Evolutionary conservation across 2,329 filamentous ascomycete species (phyloP), one percentile per base, ranked within the genome.

Genomic region (Penicillium olsonii): DNA sequence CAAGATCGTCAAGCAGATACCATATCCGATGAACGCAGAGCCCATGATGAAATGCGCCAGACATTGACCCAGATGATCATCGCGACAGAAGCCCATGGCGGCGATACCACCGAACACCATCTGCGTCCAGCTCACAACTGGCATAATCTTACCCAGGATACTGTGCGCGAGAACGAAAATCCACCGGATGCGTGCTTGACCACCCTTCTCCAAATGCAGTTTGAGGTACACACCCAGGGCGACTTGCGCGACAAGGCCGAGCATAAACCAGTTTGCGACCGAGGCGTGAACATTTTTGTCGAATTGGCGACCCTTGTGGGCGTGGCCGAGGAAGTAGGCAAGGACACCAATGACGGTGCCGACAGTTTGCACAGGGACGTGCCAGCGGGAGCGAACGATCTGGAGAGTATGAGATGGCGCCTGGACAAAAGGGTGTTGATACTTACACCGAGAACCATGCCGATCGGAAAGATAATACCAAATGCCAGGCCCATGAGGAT

Each of bases 41-140:
- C 94, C 94, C 94, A 99, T 99, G 71, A 97, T 99, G 72, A 97
- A 99, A 71, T 99, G 94, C 1, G 94, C 94, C 35, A 89, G 75
- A 72, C 94, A 99, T 71, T 99, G 94, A 26, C 92, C 92, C 1
- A 91, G 70, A 66, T 99, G 92, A 50, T 97, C 92, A 45, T 81
- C 90, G 59, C 90, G 88, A 70, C 94, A 99, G 77, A 96, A 97
- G 18, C 94, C 94, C 48, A 96, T 78, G 4, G 88, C 81, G 0
- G 92, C 92, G 64, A 99, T 96, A 33, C 91, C 94, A 42, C 94
- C 94, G 70, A 99, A 96, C 6, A 99, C 69, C 85, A 99, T 95
- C 76, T 99, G 94, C 5, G 86, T 80, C 94, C 94, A 99, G 20
- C 87, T 83, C 1, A 91, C 79, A 2, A 97, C 74, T 1, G 94